Base-by-base conservation (phyloP, 805 yeast genomes). In the Saturnispora besseyi region DNA sequence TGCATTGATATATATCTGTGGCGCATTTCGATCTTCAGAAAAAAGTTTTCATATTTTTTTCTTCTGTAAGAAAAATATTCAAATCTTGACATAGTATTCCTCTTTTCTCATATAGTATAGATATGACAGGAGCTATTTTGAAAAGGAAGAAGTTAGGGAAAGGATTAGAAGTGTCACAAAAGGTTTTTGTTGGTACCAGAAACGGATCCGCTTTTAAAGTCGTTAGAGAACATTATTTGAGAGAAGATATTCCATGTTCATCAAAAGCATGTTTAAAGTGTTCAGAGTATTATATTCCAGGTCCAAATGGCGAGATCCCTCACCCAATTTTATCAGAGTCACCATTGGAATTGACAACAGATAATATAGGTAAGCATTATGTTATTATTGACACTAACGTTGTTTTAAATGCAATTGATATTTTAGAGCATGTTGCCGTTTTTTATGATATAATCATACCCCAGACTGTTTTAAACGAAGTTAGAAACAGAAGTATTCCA, bases 391-490 rank as follows among this genome's bases (percentile, higher is more conserved):
- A 93, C 64, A 88, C 98, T 2, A 91, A 93, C 61, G 82, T 93
- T 55, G 83, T 86, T 1, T 69, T 93, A 53, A 85, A 82, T 62
- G 91, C 96, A 5, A 91, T 93, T 54, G 99, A 93, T 65, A 69
- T 93, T 52, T 69, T 93, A 50, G 99, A 93, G 65, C 82, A 80
- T 59, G 73, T 74, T 21, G 74, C 77, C 30, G 83, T 86, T 48
- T 87, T 93, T 61, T 83, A 76, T 60, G 98, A 93, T 66, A 96
- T 90, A 15, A 83, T 93, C 50, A 71, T 93, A n/a, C 96, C 98
- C 1, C 99, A 93, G 64, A 85, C 95, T 6, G 97, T 88, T 2
- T 71, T 93, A 33, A 97, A 95, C 57, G 98, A 93, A 65, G 96
- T 91, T 9, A 79, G 87, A 55, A 88, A 88, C 62, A 75, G 83